Base-by-base conservation (phyloP, 78 protist genomes). In the Pigoraptor vietnamica region DNA sequence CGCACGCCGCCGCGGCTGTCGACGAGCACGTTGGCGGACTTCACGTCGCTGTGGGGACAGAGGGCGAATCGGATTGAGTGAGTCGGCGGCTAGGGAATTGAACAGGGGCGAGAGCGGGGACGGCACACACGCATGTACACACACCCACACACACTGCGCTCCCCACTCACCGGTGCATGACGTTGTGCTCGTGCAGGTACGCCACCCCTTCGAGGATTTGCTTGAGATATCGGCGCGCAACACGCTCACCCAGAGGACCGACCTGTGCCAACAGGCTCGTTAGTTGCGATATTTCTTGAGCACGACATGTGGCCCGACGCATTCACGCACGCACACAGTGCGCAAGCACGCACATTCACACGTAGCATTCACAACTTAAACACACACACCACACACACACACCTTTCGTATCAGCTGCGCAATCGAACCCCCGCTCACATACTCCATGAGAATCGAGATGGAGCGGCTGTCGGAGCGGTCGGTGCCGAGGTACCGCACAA, bases 341-440 rank as follows among this genome's bases (percentile, higher is more conserved):
- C n/a, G n/a, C n/a, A n/a, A n/a, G n/a, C n/a, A n/a, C n/a, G n/a
- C n/a, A n/a, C n/a, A n/a, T n/a, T n/a, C n/a, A n/a, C n/a, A n/a
- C n/a, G n/a, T n/a, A n/a, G n/a, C n/a, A n/a, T n/a, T n/a, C n/a
- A n/a, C n/a, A n/a, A n/a, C n/a, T n/a, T n/a, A n/a, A n/a, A n/a
- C n/a, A n/a, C n/a, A n/a, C n/a, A n/a, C n/a, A n/a, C n/a, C n/a
- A n/a, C n/a, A n/a, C n/a, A n/a, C n/a, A n/a, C n/a, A n/a, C n/a
- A n/a, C n/a, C 55, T 40, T 1, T 29, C 25, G 1, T 29, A 92
- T 10, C 33, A 92, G 39, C 2, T 0, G 21, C 36, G 93, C 90
- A 1, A 92, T 37, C 14, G 93, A 92, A 35, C 93, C 93, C 2
- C 93, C 93, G 32, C 90, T 82, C 23, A 92, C 87, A 48, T 92